A percentile compares a stretch with the other conserved stretches of the same genome.
These are phyloP conservation scores for Penicillium chermesinum DNA, from an alignment of 495 filamentous ascomycete genomes.

Conservation along the genomic window DNA sequence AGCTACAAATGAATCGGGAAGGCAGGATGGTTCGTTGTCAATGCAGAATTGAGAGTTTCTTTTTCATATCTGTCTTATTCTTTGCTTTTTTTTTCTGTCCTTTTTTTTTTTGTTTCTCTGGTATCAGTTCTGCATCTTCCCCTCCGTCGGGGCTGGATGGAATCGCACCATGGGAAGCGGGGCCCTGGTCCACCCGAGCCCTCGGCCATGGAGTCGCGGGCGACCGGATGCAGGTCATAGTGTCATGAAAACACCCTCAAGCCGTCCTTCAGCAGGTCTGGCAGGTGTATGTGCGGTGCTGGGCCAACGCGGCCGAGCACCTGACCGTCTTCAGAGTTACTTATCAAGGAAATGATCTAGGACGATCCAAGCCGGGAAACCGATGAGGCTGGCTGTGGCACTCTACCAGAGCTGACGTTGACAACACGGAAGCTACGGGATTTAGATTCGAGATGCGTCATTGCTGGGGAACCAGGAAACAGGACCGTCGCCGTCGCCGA, in stretches of 20 bases:
- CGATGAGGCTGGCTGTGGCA: constrained; percentile 11
- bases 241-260: background rate
- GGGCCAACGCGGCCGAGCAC: background rate
- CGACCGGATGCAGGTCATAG: background rate
- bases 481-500: no score
- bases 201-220: background rate
- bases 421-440: background rate
- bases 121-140: no score
- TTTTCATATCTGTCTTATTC: background rate
- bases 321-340: background rate
- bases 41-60: background rate
- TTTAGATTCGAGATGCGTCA: background rate
- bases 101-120: background rate
- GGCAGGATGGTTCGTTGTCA: background rate
- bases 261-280: background rate
- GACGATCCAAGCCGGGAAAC: constrained; percentile 3
- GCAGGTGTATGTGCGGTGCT: background rate
- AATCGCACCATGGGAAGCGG: background rate
- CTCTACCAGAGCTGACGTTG: background rate
- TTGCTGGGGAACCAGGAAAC: background rate
- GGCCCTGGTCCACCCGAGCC: background rate
- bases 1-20: background rate
- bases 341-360: background rate
- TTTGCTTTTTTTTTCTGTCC: background rate
- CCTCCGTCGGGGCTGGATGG: no score